Evolutionary conservation across 2,329 filamentous ascomycete species (phyloP), one percentile per base, ranked within the genome.

Genomic region (Macroventuria anomochaeta): DNA sequence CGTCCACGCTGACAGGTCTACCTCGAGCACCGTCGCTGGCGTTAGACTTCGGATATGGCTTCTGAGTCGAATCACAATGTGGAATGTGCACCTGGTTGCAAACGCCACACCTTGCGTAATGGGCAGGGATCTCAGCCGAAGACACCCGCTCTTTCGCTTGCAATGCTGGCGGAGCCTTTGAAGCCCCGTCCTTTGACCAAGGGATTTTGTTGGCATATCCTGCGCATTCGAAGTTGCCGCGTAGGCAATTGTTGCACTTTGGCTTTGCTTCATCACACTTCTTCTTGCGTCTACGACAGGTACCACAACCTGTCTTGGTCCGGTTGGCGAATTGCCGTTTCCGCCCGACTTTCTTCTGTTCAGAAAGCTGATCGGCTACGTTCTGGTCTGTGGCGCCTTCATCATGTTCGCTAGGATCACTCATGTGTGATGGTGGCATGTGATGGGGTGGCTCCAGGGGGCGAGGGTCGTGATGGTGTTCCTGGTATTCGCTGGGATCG

Each of bases 221-320:
- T 64, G 91, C 89, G 73, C 95, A 99, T 28, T 90, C 80, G 73
- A 97, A 97, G 13, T 90, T 91, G 37, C 95, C 93, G 57, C 91
- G 89, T 50, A 89, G 82, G 76, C 95, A 99, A 69, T 99, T 97
- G 71, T 88, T 81, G 96, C 95, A 97, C 75, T 91, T 87, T 21
- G 95, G 95, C 74, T 96, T 96, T 47, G 84, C 85, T 79, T 97
- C 95, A 71, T 97, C 93, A 71, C 95, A 97, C 77, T 97, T 97
- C 85, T 97, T 97, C 83, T 97, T 97, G 54, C 93, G 85, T 71
- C 86, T 85, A 55, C 93, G 84, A 73, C 93, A 97, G 5, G 93
- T 97, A 76, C 96, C 86, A 74, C 93, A 97, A 26, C 93, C 92
- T 8, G 93, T 97, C 78, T 97, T 97, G 17, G 93, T 97, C 54